Conservation (phyloP, 441 rosid species). For the Populus tomentosa region DNA sequence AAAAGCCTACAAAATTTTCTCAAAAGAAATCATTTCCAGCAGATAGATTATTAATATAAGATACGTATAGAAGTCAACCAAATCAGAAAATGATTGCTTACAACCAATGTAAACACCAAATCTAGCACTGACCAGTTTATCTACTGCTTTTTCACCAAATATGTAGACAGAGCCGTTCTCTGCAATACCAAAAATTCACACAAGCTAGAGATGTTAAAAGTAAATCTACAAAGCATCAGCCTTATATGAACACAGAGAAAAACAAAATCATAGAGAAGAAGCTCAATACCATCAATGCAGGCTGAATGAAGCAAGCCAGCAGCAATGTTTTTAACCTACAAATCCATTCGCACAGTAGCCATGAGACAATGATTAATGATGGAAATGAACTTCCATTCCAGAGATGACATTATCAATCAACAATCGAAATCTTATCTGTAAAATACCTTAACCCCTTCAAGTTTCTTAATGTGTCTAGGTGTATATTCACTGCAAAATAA, state of each 20-base stretch:
- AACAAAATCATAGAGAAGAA: background rate
- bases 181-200: conserved; percentile 37
- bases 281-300: conserved; percentile 67
- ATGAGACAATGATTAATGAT: conserved; percentile 15
- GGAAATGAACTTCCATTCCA: conserved; percentile 6
- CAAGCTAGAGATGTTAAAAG: conserved; percentile 14
- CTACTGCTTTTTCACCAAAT: conserved; percentile 67
- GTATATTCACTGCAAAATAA: conserved; percentile 70
- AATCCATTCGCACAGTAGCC: conserved; percentile 16
- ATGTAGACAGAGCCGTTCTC: conserved; percentile 76
- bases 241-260: background rate
- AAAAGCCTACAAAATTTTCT: conserved; percentile 41
- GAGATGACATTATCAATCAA: conserved; percentile 17
- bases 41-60: background rate
- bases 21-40: conserved; percentile 2
- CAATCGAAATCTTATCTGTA: conserved; percentile 7
- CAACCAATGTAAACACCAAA: conserved; percentile 4
- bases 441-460: conserved; percentile 75
- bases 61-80: background rate
- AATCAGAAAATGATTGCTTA: background rate
- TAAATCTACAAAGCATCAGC: background rate
- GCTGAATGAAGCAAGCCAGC: conserved; percentile 94
- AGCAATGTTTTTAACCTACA: conserved; percentile 67
- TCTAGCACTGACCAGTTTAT: conserved; percentile 43
- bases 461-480: conserved; percentile 83